phyloP scores from a whole-genome alignment of 1,139 yeast genomes.

The Candida sp. region DNA sequence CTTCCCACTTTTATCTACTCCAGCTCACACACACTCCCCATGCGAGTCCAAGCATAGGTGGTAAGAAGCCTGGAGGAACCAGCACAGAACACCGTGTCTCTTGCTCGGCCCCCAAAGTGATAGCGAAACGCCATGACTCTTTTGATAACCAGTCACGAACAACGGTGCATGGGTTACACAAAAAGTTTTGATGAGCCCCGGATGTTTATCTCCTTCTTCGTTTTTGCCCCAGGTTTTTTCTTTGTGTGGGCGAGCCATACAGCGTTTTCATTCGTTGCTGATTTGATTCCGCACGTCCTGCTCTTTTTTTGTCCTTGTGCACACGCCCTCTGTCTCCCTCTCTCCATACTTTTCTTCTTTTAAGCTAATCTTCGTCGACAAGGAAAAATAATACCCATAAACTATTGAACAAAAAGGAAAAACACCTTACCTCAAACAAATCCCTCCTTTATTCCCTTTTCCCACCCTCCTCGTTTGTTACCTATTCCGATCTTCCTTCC shows the following conservation, averaged over 20 bases:
- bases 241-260: neutral
- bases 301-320: neutral
- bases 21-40: neutral
- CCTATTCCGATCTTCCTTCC: neutral
- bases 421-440: neutral
- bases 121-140: no score
- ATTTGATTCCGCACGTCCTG: slow-evolving; percentile 2
- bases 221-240: neutral
- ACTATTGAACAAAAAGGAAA: neutral
- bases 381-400: neutral
- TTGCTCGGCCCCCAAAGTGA: no score
- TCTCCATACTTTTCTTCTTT: slow-evolving; percentile 2
- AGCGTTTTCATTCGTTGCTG: slow-evolving; percentile 1
- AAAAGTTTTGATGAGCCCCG: no score
- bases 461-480: no score
- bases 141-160: no score
- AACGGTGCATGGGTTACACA: no score
- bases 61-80: no score
- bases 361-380: neutral
- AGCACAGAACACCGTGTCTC: no score
- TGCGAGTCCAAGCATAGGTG: no score
- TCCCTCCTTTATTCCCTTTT: no score
- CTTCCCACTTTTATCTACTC: neutral
- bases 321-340: neutral
- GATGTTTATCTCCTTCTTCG: neutral